Evolutionary conservation across 73 alveolate species (phyloP).

Genomic region (Paramecium sonneborni): DNA sequence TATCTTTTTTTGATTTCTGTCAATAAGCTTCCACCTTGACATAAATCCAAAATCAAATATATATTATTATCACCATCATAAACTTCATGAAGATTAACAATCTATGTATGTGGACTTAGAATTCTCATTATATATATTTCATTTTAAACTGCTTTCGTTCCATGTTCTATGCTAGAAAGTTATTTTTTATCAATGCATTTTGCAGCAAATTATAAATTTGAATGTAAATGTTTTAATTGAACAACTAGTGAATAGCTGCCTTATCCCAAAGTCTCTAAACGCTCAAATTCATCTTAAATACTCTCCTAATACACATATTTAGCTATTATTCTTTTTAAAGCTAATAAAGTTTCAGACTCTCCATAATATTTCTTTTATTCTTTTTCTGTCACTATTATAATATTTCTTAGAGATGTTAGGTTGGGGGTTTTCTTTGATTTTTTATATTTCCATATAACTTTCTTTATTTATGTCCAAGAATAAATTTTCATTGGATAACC

Average conservation of each 20-base stretch:
- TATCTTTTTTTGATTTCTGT: slow-evolving; percentile 24
- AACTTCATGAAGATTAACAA: slow-evolving; percentile 50
- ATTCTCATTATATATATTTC: slow-evolving; percentile 22
- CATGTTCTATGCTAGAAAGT: slow-evolving; percentile 20
- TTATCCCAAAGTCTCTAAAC: not conserved
- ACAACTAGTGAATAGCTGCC: slow-evolving; percentile 22
- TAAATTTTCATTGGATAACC: not conserved
- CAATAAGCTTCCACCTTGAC: slow-evolving; percentile 22
- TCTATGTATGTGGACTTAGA: not conserved
- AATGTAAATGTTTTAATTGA: slow-evolving; percentile 11
- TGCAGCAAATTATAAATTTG: slow-evolving; percentile 26
- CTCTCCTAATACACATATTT: slow-evolving; percentile 20
- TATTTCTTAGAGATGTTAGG: not conserved
- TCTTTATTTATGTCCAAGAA: not conserved
- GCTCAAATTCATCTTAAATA: slow-evolving; percentile 8
- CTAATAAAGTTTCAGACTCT: not conserved
- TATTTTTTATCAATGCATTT: slow-evolving; percentile 47
- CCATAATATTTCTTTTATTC: slow-evolving; percentile 22
- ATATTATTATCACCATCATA: slow-evolving; percentile 46
- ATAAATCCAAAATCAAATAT: slow-evolving; percentile 1
- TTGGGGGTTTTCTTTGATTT: not conserved
- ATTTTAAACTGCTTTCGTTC: not conserved
- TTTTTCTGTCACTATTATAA: not conserved
- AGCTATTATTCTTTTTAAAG: slow-evolving; percentile 5
- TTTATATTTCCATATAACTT: not conserved